These are phyloP conservation scores for Allantophomopsis cytisporea DNA, from an alignment of 2,329 filamentous ascomycete species.

Conservation along the genomic window DNA sequence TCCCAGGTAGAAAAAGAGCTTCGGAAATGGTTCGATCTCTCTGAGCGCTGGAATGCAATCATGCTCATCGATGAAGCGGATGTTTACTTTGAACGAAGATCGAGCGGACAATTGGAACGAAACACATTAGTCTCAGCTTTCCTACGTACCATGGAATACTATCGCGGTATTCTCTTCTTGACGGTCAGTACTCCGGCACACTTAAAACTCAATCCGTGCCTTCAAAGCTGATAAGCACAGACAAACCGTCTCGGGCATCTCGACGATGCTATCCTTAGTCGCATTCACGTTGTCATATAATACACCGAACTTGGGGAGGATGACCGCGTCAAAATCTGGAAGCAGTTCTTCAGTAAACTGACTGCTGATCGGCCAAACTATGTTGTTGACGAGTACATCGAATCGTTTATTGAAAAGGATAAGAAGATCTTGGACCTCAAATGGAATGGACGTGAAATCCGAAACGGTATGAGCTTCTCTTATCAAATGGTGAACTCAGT, in stretches of 20 bases:
- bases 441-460: slow-evolving; percentile 15
- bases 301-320: slow-evolving; percentile 15
- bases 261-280: slow-evolving; percentile 23
- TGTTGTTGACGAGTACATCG: not conserved
- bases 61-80: slow-evolving; percentile 39
- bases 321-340: slow-evolving; percentile 16
- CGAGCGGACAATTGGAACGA: slow-evolving; percentile 16
- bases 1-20: slow-evolving; percentile 30
- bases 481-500: not conserved
- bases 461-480: slow-evolving; percentile 6
- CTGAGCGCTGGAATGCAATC: slow-evolving; percentile 34
- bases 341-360: slow-evolving; percentile 10
- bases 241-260: slow-evolving; percentile 24
- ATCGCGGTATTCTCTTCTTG: slow-evolving; percentile 26
- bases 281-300: slow-evolving; percentile 20
- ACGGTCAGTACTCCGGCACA: slow-evolving; percentile 10
- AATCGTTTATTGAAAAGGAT: too few species aligned
- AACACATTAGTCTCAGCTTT: slow-evolving; percentile 22
- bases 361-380: slow-evolving; percentile 7
- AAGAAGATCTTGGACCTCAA: slow-evolving; percentile 7
- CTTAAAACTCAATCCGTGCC: too few species aligned
- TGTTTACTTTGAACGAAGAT: slow-evolving; percentile 27
- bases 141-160: slow-evolving; percentile 25
- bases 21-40: slow-evolving; percentile 30
- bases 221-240: too few species aligned